Evolutionary conservation across 495 filamentous ascomycete genomes (phyloP).

Genomic region (Podospora conica): DNA sequence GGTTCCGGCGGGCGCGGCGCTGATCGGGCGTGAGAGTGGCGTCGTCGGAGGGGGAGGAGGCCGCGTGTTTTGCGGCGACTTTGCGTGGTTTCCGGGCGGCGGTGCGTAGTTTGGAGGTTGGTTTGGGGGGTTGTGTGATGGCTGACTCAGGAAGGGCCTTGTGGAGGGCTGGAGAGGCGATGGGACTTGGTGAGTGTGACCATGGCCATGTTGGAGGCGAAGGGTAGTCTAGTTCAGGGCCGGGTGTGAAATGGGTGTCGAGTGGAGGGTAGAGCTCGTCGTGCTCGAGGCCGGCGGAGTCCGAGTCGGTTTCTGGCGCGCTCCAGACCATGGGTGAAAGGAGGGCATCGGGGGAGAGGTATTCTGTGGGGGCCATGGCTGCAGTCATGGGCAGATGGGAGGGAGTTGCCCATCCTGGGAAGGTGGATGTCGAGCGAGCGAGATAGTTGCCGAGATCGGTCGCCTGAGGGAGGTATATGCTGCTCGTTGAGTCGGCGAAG

Average conservation of each 20-base stretch:
- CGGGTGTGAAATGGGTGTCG: background rate
- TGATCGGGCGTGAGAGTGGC: constrained; percentile 19
- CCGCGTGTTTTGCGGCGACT: background rate
- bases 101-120: constrained; percentile 13
- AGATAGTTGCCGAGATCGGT: background rate
- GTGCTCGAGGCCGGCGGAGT: background rate
- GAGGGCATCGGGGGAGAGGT: background rate
- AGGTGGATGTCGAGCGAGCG: background rate
- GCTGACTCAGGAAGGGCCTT: background rate
- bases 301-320: constrained; percentile 2
- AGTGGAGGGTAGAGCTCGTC: background rate
- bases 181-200: constrained; percentile 2
- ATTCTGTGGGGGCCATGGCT: background rate
- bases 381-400: background rate
- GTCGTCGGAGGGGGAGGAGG: constrained; percentile 5
- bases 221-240: background rate
- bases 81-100: constrained; percentile 20
- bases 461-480: background rate
- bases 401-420: background rate
- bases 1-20: constrained; percentile 21
- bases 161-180: background rate
- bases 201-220: background rate
- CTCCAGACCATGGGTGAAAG: background rate
- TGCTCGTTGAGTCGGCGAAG: background rate
- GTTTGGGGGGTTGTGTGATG: background rate